Evolutionary conservation across 352 stramenopile genomes (phyloP), one percentile per base, ranked within the genome.

Genomic region (Elongisporangium undulatum): DNA sequence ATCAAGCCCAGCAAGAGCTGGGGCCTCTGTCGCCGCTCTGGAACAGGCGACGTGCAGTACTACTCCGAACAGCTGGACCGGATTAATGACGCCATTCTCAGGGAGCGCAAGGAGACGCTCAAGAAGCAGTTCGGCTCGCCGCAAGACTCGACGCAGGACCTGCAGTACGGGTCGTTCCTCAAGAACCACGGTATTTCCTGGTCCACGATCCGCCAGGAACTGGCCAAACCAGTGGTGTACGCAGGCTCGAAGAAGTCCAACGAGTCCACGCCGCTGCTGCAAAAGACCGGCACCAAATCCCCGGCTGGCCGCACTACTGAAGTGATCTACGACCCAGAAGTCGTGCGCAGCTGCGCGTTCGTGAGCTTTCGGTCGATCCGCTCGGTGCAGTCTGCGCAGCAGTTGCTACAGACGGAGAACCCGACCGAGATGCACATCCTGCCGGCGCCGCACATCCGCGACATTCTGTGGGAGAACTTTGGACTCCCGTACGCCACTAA

Each of bases 401-500:
- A 94, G 49, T 72, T 79, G 4, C 64, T 92, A 3, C 81, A 92
- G 53, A 72, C 74, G 4, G 75, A 79, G 26, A 68, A 90, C 49
- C 77, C 79, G 16, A 67, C 82, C 24, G 66, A 69, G 29, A 79
- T 92, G 77, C 61, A 66, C 24, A 67, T 89, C 26, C 58, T 67
- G 5, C 62, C 80, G 2, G 85, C 85, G 16, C 82, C 85, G 1
- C 68, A 91, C 52, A 63, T 68, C 2, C 68, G 82, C 38, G 85
- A 94, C 54, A 79, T 92, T n/a, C 75, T 87, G 22, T 94, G 85
- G 85, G 66, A 75, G 24, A 94, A 92, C 53, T 74, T 94, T 58
- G 85, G 82, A 0, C 64, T 87, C 1, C 69, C 59, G 20, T 86
- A 83, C 50, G 67, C 69, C 23, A 84, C 77, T 45, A 79, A 79